Base-by-base conservation (phyloP, 2,329 filamentous ascomycete species). In the Fusarium proliferatum region DNA sequence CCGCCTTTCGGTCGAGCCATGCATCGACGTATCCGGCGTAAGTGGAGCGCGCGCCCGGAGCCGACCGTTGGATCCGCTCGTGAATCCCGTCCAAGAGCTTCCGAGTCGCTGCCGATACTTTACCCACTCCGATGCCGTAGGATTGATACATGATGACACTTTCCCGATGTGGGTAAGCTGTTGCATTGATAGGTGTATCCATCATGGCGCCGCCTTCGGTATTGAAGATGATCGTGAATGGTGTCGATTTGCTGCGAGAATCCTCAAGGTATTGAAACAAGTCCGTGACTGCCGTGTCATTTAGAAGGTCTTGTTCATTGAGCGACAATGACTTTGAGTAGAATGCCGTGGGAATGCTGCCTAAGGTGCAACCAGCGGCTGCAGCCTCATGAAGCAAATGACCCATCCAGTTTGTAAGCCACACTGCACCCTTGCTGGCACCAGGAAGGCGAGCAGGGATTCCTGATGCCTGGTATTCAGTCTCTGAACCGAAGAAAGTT, bases 11-110 rank as follows among this genome's bases (percentile, higher is more conserved):
- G n/a, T 78, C 64, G 39, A 91, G 76, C 9, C 79, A 79, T 4
- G 85, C 85, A 76, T 92, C 90, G 5, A 92, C 86, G 71, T 92
- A 92, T 5, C 90, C 90, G 1, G 90, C 86, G 78, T 92, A 93
- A 2, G 88, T 87, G 16, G 86, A 87, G 51, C 84, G 79, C 0
- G 82, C 82, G 6, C 81, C 78, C 3, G 69, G 73, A 45, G 69
- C 73, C 56, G 64, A 66, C 45, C 42, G 58, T 41, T 79, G 77
- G 42, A 89, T 84, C 34, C 75, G 82, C 17, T 81, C 69, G 76
- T 90, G 86, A 51, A 92, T 82, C 10, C 85, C 86, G 21, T 83
- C 80, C 43, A 91, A 77, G 61, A 91, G 91, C 2, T 80, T 74
- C 61, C 82, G 85, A 4, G 86, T 88, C 17, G 80, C 82, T n/a